Conservation (phyloP, 352 stramenopile species). For the Globisporangium nagaii region DNA sequence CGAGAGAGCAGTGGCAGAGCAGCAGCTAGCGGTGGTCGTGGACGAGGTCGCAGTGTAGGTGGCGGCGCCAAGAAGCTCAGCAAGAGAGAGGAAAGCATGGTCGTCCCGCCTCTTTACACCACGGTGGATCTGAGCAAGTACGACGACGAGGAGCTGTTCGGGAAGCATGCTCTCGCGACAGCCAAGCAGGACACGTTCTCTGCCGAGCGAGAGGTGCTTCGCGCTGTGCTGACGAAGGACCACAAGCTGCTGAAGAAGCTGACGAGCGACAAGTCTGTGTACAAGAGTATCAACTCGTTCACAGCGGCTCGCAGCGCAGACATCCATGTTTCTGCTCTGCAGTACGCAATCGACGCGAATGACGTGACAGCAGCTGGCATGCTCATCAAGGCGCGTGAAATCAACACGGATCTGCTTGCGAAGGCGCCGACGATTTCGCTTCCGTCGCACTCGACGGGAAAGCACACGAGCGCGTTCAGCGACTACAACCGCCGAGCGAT, state of each 20-base stretch:
- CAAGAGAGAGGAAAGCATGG: slow-evolving; percentile 30
- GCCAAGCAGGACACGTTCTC: slow-evolving; percentile 46
- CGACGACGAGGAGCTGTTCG: slow-evolving; percentile 48
- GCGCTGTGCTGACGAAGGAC: slow-evolving; percentile 64
- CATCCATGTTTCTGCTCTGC: slow-evolving; percentile 36
- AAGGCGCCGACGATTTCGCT: slow-evolving; percentile 45
- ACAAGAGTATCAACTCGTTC: slow-evolving; percentile 50
- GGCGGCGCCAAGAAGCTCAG: slow-evolving; percentile 15
- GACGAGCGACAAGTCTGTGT: slow-evolving; percentile 36
- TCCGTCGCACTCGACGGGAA: slow-evolving; percentile 66
- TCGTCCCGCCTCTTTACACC: slow-evolving; percentile 45
- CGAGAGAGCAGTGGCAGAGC: slow-evolving; percentile 1
- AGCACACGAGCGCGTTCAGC: slow-evolving; percentile 72
- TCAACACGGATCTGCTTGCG: slow-evolving; percentile 37
- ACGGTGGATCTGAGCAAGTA: slow-evolving; percentile 47
- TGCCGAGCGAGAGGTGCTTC: slow-evolving; percentile 58
- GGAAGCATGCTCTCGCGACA: slow-evolving; percentile 29
- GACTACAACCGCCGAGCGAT: slow-evolving; percentile 80
- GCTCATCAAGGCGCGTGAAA: slow-evolving; percentile 38
- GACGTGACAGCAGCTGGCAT: slow-evolving; percentile 41
- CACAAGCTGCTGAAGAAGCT: slow-evolving; percentile 66
- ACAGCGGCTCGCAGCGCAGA: slow-evolving; percentile 36
- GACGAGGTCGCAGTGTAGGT: slow-evolving; percentile 6
- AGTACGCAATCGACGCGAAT: slow-evolving; percentile 59
- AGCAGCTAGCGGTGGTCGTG: slow-evolving; percentile 1